Evolutionary conservation across 2,329 filamentous ascomycete genomes (phyloP).

Genomic region (Claviceps sp.): DNA sequence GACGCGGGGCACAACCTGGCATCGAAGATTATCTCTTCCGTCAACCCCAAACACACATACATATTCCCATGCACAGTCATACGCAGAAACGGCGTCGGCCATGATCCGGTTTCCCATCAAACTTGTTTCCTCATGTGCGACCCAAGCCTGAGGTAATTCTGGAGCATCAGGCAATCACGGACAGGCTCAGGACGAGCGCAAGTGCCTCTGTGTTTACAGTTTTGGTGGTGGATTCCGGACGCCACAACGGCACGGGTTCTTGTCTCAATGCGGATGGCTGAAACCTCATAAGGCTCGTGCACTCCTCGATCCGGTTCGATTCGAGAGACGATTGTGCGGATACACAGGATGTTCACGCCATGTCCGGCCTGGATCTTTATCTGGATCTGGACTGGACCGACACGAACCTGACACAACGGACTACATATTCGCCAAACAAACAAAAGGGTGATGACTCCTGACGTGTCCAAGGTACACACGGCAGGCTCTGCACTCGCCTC

Average conservation of each 20-base stretch:
- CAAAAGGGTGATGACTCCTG: too few species aligned
- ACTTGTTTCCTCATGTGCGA: too few species aligned
- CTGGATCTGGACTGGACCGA: background rate
- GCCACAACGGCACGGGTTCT: background rate
- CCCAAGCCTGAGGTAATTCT: too few species aligned
- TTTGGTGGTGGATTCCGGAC: background rate
- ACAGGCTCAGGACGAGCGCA: background rate
- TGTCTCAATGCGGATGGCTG: slow-evolving; percentile 1
- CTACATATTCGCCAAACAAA: too few species aligned
- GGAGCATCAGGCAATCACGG: background rate
- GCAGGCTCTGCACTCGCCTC: too few species aligned
- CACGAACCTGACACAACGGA: background rate
- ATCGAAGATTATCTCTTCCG: too few species aligned
- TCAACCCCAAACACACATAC: too few species aligned
- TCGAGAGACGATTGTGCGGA: background rate
- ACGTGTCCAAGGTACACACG: too few species aligned
- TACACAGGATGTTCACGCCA: background rate
- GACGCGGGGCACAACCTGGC: background rate
- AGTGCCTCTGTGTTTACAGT: background rate
- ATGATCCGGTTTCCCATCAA: too few species aligned
- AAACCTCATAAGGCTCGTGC: slow-evolving; percentile 1
- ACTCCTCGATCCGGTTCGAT: background rate
- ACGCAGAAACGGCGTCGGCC: too few species aligned
- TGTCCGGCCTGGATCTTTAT: background rate
- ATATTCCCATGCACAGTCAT: too few species aligned